A percentile compares a stretch with the other conserved stretches of the same genome.
phyloP scores from a whole-genome alignment of 768 basidiomycete genomes.

The Phanerodontia chrysosporium region DNA sequence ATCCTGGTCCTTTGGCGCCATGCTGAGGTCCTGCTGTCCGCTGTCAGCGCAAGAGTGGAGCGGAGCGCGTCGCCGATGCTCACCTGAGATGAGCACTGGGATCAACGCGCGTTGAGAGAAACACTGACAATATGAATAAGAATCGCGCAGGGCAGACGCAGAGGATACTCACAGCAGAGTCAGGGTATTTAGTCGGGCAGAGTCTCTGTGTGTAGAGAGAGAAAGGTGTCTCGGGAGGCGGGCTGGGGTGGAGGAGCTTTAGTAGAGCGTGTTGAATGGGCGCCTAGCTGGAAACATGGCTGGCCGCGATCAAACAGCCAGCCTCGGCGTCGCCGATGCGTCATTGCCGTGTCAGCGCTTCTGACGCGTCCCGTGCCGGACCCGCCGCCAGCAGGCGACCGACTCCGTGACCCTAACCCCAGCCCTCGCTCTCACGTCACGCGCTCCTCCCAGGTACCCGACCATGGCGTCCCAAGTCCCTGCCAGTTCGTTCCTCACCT shows the following conservation, averaged over 20 bases:
- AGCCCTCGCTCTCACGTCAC: not conserved
- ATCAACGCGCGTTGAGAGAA: no score
- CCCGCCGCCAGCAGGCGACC: not conserved
- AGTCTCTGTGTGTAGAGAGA: no score
- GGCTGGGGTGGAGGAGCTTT: not conserved
- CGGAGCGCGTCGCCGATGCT: not conserved
- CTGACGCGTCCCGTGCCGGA: not conserved
- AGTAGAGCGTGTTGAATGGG: not conserved
- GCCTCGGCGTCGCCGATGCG: not conserved
- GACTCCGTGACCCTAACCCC: not conserved
- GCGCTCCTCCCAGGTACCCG: not conserved
- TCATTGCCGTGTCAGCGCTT: not conserved
- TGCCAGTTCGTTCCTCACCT: no score
- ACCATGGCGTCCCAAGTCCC: no score
- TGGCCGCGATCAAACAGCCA: not conserved
- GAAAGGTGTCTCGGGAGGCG: not conserved
- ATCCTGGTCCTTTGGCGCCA: conserved; percentile 30
- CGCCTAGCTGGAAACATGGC: not conserved
- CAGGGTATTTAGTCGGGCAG: no score
- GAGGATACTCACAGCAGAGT: no score
- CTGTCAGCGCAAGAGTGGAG: not conserved
- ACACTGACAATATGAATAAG: no score
- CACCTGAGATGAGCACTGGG: not conserved
- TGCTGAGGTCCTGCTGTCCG: not conserved
- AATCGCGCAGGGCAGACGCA: no score